Base-by-base conservation (phyloP, 1,284 basidiomycete species). In the Cerrena zonata region DNA sequence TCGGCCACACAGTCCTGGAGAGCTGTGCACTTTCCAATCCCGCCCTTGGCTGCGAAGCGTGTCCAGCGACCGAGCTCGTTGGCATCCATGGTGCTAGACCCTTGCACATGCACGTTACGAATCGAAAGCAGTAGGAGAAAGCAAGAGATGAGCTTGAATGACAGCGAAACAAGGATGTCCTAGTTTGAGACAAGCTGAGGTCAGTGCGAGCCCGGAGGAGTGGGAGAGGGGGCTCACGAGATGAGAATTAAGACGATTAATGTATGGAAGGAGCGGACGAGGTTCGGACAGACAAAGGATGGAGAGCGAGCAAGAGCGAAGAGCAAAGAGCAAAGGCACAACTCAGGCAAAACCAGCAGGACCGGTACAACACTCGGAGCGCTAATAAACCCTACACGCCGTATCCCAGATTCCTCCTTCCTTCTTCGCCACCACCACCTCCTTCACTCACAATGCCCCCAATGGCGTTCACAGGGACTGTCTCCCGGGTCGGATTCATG, bases 401-500 rank as follows among this genome's bases (percentile, higher is more conserved):
- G n/a, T n/a, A n/a, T n/a, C n/a, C n/a, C n/a, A n/a, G n/a, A n/a
- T n/a, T n/a, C n/a, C n/a, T n/a, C n/a, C n/a, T n/a, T 26, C 43
- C 26, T 19, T 37, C 5, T 18, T 15, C 37, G n/a, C 36, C 38
- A 12, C 25, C 38, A 15, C 38, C 38, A 30, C 36, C 47, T 12
- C 47, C 21, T 47, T 46, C 18, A 37, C 49, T 52, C 54, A 65
- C 49, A 7, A 90, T 90, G 87, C 84, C 87, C 27, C 86, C 87
- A 21, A 82, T 89, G 77, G 68, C 80, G 15, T 77, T 90, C 51
- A 74, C 74, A 22, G 88, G 88, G 7, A 61, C 82, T 37, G 89
- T 91, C 23, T 84, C 85, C 22, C 89, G 87, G 66, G 83, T 78
- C 18, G 87, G 88, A 12, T 79, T 73, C 59, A 91, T 91, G 88